phyloP scores from a whole-genome alignment of 495 filamentous ascomycete genomes.

The Jackrogersella minutella region DNA sequence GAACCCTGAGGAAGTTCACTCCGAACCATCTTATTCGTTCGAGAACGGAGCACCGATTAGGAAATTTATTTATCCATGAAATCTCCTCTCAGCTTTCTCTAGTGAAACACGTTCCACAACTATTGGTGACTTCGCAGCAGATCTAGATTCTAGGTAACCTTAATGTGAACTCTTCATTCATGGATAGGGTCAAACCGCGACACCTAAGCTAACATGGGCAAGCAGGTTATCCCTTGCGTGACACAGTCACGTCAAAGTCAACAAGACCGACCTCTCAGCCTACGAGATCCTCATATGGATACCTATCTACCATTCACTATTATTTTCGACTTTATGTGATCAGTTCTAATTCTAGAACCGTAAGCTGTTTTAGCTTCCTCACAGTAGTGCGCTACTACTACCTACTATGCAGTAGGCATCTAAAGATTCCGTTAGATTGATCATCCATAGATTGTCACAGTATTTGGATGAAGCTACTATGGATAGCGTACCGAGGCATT shows the following conservation, averaged over 20 bases:
- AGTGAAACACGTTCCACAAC: conserved; percentile 1
- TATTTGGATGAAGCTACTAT: not conserved
- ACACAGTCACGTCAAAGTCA: not conserved
- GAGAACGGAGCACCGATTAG: not conserved
- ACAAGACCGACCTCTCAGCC: not conserved
- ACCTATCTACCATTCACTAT: not conserved
- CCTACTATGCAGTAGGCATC: too few relatives aligned
- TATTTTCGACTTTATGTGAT: too few relatives aligned
- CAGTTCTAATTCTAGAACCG: not conserved
- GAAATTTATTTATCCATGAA: not conserved
- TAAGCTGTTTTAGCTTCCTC: not conserved
- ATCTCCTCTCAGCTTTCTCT: not conserved
- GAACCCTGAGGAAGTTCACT: too few relatives aligned
- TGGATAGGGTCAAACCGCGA: not conserved
- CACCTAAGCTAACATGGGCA: not conserved
- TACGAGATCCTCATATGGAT: not conserved
- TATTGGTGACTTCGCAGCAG: not conserved
- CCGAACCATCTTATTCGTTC: not conserved
- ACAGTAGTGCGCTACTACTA: too few relatives aligned
- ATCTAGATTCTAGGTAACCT: not conserved
- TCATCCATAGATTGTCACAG: not conserved
- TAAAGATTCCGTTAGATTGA: not conserved
- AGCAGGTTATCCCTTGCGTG: conserved; percentile 1
- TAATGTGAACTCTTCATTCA: not conserved
- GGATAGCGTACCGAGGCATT: too few relatives aligned